These are phyloP conservation scores for Globisporangium paroecandrum DNA, from an alignment of 352 stramenopile species.

Conservation along the genomic window DNA sequence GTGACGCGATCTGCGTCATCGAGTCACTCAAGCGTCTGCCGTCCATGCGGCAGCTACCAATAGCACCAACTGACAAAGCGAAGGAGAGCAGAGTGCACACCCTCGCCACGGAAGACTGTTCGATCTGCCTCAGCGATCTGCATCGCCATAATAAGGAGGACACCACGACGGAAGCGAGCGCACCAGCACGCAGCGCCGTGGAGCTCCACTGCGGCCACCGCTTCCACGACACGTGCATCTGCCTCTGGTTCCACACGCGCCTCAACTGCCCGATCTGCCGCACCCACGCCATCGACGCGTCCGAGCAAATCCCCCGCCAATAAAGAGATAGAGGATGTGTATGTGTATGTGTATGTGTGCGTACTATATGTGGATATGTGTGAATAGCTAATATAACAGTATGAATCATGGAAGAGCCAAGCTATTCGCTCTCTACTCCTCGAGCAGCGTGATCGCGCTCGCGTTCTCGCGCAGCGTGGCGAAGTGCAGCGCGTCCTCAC, in stretches of 20 bases:
- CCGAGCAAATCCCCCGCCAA: not conserved
- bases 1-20: conserved; percentile 37
- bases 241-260: conserved; percentile 56
- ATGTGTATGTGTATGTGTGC: not conserved
- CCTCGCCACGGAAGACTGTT: conserved; percentile 27
- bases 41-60: not conserved
- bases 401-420: not conserved
- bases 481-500: conserved; percentile 65
- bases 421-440: conserved; percentile 1
- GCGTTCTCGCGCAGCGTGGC: conserved; percentile 57
- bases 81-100: not conserved
- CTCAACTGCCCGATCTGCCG: conserved; percentile 69
- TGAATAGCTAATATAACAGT: not conserved
- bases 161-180: not conserved
- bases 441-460: conserved; percentile 40
- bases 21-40: conserved; percentile 35
- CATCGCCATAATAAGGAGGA: conserved; percentile 4
- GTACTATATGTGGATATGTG: not conserved
- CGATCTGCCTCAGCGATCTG: conserved; percentile 52
- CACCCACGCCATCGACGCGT: conserved; percentile 11
- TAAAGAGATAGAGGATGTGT: conserved; percentile 1
- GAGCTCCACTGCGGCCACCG: conserved; percentile 55
- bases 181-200: conserved; percentile 23
- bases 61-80: not conserved
- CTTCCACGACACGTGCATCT: conserved; percentile 79